Conservation (phyloP, 169 alveolate species). For the Theileria equi region DNA sequence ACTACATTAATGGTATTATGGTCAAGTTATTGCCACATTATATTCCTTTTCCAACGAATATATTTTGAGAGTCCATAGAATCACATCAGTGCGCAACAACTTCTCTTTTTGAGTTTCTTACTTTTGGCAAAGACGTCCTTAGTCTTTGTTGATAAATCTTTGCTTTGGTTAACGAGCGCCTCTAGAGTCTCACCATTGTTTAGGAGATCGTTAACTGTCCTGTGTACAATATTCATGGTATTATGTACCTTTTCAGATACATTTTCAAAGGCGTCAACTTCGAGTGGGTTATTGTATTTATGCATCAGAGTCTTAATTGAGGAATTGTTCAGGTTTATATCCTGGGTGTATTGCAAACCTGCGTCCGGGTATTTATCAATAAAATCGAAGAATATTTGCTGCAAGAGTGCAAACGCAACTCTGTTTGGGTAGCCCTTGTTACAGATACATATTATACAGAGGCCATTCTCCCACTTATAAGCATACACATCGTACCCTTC, state of each 20-base stretch:
- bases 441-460: slow-evolving; percentile 49
- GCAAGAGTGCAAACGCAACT: slow-evolving; percentile 56
- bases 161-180: slow-evolving; percentile 60
- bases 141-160: slow-evolving; percentile 54
- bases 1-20: too few species aligned
- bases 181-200: slow-evolving; percentile 58
- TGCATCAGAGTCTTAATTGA: slow-evolving; percentile 30
- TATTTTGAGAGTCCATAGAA: too few species aligned
- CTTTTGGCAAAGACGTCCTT: slow-evolving; percentile 54
- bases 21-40: too few species aligned
- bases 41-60: too few species aligned
- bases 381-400: slow-evolving; percentile 45
- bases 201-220: slow-evolving; percentile 55
- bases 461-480: slow-evolving; percentile 51
- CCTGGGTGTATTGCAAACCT: slow-evolving; percentile 24
- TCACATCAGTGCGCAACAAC: slow-evolving; percentile 57
- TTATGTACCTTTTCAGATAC: slow-evolving; percentile 41
- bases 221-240: slow-evolving; percentile 44
- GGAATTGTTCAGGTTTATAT: slow-evolving; percentile 40
- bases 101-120: slow-evolving; percentile 40
- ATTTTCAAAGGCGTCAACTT: slow-evolving; percentile 50
- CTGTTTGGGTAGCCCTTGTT: slow-evolving; percentile 45
- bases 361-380: slow-evolving; percentile 29
- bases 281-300: slow-evolving; percentile 43
- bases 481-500: slow-evolving; percentile 49